phyloP scores from a whole-genome alignment of 495 filamentous ascomycete genomes.

The Penicillium silybi region DNA sequence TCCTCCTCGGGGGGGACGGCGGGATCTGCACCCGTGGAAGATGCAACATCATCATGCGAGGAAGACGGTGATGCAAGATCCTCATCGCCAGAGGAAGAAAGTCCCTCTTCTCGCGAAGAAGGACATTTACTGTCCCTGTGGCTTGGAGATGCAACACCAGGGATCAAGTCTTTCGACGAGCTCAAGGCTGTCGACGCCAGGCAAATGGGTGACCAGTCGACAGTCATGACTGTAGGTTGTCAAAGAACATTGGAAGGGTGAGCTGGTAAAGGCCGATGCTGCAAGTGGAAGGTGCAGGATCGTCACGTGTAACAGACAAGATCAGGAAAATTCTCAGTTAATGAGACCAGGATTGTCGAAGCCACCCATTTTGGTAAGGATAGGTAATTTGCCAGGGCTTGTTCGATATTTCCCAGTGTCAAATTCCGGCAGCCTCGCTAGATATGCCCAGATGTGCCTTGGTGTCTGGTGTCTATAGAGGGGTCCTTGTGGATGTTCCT shows the following conservation, averaged over 20 bases:
- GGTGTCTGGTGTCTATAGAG: not conserved
- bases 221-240: constrained; percentile 5
- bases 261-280: not conserved
- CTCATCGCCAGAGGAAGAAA: not conserved
- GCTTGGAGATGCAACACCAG: not conserved
- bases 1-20: not conserved
- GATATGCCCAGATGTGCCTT: not conserved
- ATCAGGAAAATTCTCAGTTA: not conserved
- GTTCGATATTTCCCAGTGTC: not conserved
- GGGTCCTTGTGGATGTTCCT: not conserved
- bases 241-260: not conserved
- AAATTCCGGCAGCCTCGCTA: not conserved
- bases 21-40: not conserved
- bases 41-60: not conserved
- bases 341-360: not conserved
- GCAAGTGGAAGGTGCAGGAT: not conserved
- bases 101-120: not conserved
- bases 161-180: not conserved
- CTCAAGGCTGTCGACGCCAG: constrained; percentile 26
- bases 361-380: not conserved
- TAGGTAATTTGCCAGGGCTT: not conserved
- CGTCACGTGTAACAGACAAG: not conserved
- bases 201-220: constrained; percentile 22
- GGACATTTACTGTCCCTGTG: not conserved
- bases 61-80: not conserved